These are phyloP conservation scores for Pythium diclinum DNA, from an alignment of 352 stramenopile species.

Conservation along the genomic window DNA sequence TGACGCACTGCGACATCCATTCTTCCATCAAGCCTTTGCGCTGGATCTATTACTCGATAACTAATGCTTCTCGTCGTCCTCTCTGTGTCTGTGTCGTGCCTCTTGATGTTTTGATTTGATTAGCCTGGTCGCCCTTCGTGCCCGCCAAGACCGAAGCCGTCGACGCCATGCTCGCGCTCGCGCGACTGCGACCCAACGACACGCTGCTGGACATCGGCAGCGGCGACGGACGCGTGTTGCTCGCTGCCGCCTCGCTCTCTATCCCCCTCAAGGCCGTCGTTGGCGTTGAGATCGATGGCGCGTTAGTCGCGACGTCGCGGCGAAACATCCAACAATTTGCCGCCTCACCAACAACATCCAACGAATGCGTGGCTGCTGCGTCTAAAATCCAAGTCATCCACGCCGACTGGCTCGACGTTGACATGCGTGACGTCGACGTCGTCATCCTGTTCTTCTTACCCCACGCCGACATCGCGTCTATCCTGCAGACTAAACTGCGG, in stretches of 20 bases:
- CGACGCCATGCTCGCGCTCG: constrained; percentile 44
- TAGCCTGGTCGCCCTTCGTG: constrained; percentile 72
- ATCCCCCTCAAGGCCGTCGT: constrained; percentile 29
- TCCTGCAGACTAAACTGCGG: constrained; percentile 35
- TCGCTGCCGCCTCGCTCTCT: constrained; percentile 32
- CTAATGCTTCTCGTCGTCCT: not conserved
- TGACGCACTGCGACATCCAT: not conserved
- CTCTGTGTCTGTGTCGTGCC: not conserved
- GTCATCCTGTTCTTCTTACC: constrained; percentile 69
- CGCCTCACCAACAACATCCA: not conserved
- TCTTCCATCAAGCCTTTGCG: not conserved
- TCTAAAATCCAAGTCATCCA: constrained; percentile 37
- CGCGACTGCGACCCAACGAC: constrained; percentile 35
- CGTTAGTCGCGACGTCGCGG: constrained; percentile 45
- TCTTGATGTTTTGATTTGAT: not conserved
- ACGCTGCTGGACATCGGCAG: constrained; percentile 64
- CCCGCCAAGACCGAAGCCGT: constrained; percentile 59
- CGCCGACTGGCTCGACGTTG: constrained; percentile 50
- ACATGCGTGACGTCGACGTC: constrained; percentile 44
- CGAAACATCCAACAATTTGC: constrained; percentile 17
- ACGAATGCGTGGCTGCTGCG: constrained; percentile 7
- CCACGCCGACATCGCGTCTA: constrained; percentile 39
- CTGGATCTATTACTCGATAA: not conserved
- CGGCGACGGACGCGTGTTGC: constrained; percentile 58
- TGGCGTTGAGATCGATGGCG: constrained; percentile 56